phyloP scores from a whole-genome alignment of 805 yeast species.

The Ogataea thermomethanolica region DNA sequence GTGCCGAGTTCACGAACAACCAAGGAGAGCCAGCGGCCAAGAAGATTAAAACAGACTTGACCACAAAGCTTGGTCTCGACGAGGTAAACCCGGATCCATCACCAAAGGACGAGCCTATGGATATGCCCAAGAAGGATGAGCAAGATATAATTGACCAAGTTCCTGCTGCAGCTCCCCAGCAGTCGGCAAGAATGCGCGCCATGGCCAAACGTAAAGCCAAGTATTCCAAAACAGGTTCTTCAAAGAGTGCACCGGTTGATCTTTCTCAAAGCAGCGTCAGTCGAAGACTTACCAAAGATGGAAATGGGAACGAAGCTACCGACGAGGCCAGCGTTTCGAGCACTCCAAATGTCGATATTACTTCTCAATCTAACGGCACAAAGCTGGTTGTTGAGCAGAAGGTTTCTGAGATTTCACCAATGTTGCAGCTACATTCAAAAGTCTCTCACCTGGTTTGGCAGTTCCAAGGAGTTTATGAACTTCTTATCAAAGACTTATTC shows the following conservation, averaged over 20 bases:
- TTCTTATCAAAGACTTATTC: conserved; percentile 73
- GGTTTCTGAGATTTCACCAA: conserved; percentile 59
- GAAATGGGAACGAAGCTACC: conserved; percentile 27
- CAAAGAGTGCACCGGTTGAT: conserved; percentile 53
- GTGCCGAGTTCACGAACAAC: conserved; percentile 33
- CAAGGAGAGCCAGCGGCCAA: conserved; percentile 12
- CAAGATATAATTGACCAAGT: conserved; percentile 2
- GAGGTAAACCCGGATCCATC: conserved; percentile 22
- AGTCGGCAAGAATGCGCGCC: conserved; percentile 81
- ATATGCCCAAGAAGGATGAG: conserved; percentile 9
- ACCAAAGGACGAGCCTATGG: conserved; percentile 8
- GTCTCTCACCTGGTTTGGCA: conserved; percentile 85
- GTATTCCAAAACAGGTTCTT: conserved; percentile 52
- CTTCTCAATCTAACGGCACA: conserved; percentile 75
- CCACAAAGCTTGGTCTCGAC: conserved; percentile 31
- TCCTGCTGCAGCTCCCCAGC: conserved; percentile 20
- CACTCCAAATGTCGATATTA: conserved; percentile 44
- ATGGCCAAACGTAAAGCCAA: conserved; percentile 92
- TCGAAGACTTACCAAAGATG: conserved; percentile 45
- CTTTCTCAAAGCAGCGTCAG: conserved; percentile 70
- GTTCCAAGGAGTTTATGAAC: conserved; percentile 87
- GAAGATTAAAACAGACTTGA: conserved; percentile 29
- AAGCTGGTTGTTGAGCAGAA: conserved; percentile 83
- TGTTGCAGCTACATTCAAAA: conserved; percentile 65
- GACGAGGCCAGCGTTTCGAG: conserved; percentile 20